Base-by-base conservation (phyloP, 108 stramenopile genomes). In the Hondaea fermentalgiana region DNA sequence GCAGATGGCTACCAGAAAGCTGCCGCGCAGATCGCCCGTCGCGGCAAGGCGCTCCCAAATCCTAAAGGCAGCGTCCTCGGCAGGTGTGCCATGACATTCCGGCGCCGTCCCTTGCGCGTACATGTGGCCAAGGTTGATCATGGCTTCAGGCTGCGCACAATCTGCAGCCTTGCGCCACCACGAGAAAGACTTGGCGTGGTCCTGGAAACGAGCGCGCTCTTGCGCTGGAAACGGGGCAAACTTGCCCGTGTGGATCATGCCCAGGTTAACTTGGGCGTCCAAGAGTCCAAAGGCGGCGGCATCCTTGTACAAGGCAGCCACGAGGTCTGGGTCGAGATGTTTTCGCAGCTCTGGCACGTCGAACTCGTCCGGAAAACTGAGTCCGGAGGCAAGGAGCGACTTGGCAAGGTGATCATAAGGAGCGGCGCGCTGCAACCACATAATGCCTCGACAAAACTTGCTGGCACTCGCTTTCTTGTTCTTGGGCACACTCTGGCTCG, bases 21-120 rank as follows among this genome's bases (percentile, higher is more conserved):
- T 6, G 16, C 49, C 76, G 6, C 76, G 76, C 16, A 47, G 51
- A 35, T 83, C 76, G 49, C 51, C 76, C 8, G 51, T 25, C 6
- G 8, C 14, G 17, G 51, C 6, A 8, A 53, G 49, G 23, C 76
- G 76, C 19, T 47, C 25, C 76, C 76, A 83, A 45, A 53, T 53
- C 25, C 0, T 23, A 28, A 28, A 83, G 3, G 76, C 76, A 6
- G 49, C 28, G 43, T 6, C 5, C 51, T 83, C 76, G 64, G 14
- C 42, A 14, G 64, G 64, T 23, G 42, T 23, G 14, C 64, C 64
- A 23, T 69, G 8, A 23, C 21, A 60, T n/a, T 23, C 60, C 60
- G 23, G 60, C 60, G 21, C 25, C 88, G 60, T 91, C 55, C 55
- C 16, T 57, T 57, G 55, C 55, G 55, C 55, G 94, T n/a, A 94